A percentile compares a stretch with the other conserved stretches of the same genome.
These are phyloP conservation scores for Globisporangium rhizosaccharum DNA, from an alignment of 352 stramenopile species.

Conservation along the genomic window DNA sequence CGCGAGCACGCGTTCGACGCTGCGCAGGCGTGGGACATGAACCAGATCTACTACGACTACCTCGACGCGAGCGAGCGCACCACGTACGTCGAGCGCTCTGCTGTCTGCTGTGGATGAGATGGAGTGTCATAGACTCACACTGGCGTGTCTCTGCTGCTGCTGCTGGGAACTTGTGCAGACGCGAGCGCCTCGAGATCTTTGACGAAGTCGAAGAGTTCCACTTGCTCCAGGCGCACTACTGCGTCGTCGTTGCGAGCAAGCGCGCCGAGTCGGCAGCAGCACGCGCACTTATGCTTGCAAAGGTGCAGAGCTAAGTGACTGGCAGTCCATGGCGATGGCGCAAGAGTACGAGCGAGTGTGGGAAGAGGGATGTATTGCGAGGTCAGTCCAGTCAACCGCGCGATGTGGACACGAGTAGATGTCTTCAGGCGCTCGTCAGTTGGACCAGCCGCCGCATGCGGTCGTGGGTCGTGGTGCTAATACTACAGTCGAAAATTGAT, in stretches of 20 bases:
- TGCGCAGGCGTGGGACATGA: slow-evolving; percentile 87
- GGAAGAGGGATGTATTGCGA: slow-evolving; percentile 15
- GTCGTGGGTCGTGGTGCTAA: slow-evolving; percentile 26
- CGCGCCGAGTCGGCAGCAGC: slow-evolving; percentile 20
- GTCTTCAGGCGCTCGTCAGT: not conserved
- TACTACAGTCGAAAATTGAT: slow-evolving; percentile 91
- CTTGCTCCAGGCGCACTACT: slow-evolving; percentile 90
- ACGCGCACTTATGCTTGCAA: slow-evolving; percentile 23
- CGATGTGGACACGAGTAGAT: not conserved
- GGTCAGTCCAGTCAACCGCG: not conserved
- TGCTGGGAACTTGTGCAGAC: slow-evolving; percentile 18
- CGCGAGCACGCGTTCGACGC: slow-evolving; percentile 54
- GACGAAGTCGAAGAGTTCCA: slow-evolving; percentile 92
- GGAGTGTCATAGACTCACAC: not conserved
- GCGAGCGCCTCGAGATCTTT: slow-evolving; percentile 88
- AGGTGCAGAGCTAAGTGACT: slow-evolving; percentile 1
- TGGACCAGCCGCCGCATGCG: not conserved
- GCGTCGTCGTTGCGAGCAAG: slow-evolving; percentile 78
- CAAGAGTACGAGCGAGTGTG: not conserved
- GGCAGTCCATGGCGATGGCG: too few relatives aligned
- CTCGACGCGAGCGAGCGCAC: slow-evolving; percentile 56
- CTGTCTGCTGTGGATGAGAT: too few relatives aligned
- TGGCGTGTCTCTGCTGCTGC: not conserved
- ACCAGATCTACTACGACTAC: slow-evolving; percentile 90
- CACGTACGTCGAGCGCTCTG: slow-evolving; percentile 32